Conservation (phyloP, 2,329 filamentous ascomycete species). For the Aspergillus unguis region DNA sequence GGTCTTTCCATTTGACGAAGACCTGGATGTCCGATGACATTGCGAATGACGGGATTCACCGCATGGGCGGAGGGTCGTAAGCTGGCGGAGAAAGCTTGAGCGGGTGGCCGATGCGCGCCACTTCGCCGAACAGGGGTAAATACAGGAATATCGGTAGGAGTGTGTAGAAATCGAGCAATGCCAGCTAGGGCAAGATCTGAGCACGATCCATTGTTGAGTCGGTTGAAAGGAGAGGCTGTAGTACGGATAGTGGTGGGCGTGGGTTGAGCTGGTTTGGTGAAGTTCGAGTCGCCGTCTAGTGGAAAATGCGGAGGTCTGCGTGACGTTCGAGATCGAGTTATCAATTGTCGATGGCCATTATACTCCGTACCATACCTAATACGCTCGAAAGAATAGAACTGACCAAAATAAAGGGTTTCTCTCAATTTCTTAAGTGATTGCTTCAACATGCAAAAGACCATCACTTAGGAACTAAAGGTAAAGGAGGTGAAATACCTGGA, state of each 20-base stretch:
- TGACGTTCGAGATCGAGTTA: neutral
- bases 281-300: neutral
- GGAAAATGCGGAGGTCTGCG: slow-evolving; percentile 3
- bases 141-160: slow-evolving; percentile 9
- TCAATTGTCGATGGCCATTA: no score
- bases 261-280: slow-evolving; percentile 1
- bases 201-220: slow-evolving; percentile 19
- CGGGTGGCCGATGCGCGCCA: slow-evolving; percentile 21
- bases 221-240: slow-evolving; percentile 1
- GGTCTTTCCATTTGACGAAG: slow-evolving; percentile 90
- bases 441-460: no score
- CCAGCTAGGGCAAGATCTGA: slow-evolving; percentile 27
- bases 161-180: slow-evolving; percentile 8
- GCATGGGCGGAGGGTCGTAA: slow-evolving; percentile 26
- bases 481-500: no score
- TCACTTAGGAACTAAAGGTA: no score
- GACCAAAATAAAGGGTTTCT: no score
- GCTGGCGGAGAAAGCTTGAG: slow-evolving; percentile 18
- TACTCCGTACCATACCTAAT: no score
- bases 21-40: slow-evolving; percentile 78
- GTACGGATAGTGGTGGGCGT: neutral
- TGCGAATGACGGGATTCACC: slow-evolving; percentile 33
- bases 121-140: slow-evolving; percentile 7
- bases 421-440: no score
- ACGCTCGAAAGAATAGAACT: no score